Percentiles rank a stretch among this genome's conserved stretches.
Conservation (phyloP, 495 filamentous ascomycete species). For the Penicillium coffeae region DNA sequence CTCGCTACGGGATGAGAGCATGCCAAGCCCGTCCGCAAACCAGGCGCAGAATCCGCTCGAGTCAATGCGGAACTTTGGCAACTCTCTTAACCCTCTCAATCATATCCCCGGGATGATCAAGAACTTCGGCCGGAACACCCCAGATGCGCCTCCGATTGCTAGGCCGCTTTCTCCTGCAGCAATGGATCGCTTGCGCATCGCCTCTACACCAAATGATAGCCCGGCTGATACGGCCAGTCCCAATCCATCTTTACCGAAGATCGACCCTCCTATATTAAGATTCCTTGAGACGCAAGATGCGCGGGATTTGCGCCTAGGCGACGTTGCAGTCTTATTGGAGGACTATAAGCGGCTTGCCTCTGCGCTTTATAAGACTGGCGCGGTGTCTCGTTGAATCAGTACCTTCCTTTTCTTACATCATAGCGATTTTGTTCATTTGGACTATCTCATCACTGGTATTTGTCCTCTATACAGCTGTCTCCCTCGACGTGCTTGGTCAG, state of each 20-base stretch:
- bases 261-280: slow-evolving; percentile 68
- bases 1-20: slow-evolving; percentile 24
- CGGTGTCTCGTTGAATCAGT: slow-evolving; percentile 19
- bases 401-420: background rate
- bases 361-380: slow-evolving; percentile 33
- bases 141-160: slow-evolving; percentile 27
- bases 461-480: background rate
- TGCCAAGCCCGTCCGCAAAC: slow-evolving; percentile 18
- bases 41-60: slow-evolving; percentile 59
- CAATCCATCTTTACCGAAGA: slow-evolving; percentile 31
- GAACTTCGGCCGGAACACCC: slow-evolving; percentile 64
- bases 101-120: slow-evolving; percentile 71
- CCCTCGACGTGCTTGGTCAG: background rate
- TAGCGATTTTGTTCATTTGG: background rate
- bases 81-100: slow-evolving; percentile 78
- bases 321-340: slow-evolving; percentile 74
- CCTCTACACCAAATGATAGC: slow-evolving; percentile 22
- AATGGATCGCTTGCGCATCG: slow-evolving; percentile 26
- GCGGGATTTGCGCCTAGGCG: slow-evolving; percentile 72
- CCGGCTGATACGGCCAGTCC: slow-evolving; percentile 14
- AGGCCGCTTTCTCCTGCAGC: slow-evolving; percentile 25
- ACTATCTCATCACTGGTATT: background rate
- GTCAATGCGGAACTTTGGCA: slow-evolving; percentile 79
- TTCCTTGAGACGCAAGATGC: slow-evolving; percentile 79
- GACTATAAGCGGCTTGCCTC: slow-evolving; percentile 82